Base-by-base conservation (phyloP, 371 early-diverging fungal species). In the Actinomortierella ambigua region DNA sequence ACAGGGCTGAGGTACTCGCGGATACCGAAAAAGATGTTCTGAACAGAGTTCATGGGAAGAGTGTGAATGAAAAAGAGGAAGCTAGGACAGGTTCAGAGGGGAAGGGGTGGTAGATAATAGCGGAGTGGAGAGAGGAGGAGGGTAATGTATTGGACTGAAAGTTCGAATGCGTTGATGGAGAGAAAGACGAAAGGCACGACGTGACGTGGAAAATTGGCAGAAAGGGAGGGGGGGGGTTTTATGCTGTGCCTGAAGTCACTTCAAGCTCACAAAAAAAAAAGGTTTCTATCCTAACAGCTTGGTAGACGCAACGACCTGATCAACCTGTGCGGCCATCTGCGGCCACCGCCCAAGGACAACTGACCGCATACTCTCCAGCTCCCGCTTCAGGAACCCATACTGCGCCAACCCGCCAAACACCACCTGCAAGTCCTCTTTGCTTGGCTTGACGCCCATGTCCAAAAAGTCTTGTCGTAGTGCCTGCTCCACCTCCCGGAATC, bases 1-100 rank as follows among this genome's bases (percentile, higher is more conserved):
- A 98, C 85, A 26, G 99, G 99, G 63, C 91, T 92, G 55, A 97
- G 84, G 75, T 95, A 95, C 79, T 98, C 98, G 43, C 92, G 84
- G 53, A 90, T 79, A 53, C 88, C 85, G 69, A 90, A 90, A 63
- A 94, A 87, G 50, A 90, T 68, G 58, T 84, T 86, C 60, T 87
- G 86, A 15, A 88, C 77, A 28, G 85, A 79, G 55, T 79, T 75
- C 77, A 79, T 79, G 18, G 59, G 53, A 47, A 42, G 60, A 13
- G 24, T 28, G 22, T 15, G 20, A 28, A 28, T 51, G 51, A n/a
- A n/a, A 26, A 1, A 27, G 8, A 17, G 28, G 2, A 5, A 27
- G 28, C 17, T 56, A 24, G 53, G n/a, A n/a, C n/a, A n/a, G n/a
- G n/a, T n/a, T n/a, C n/a, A n/a, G n/a, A n/a, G n/a, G n/a, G n/a